These are phyloP conservation scores for Panus rudis DNA, from an alignment of 768 basidiomycete genomes.

Conservation along the genomic window DNA sequence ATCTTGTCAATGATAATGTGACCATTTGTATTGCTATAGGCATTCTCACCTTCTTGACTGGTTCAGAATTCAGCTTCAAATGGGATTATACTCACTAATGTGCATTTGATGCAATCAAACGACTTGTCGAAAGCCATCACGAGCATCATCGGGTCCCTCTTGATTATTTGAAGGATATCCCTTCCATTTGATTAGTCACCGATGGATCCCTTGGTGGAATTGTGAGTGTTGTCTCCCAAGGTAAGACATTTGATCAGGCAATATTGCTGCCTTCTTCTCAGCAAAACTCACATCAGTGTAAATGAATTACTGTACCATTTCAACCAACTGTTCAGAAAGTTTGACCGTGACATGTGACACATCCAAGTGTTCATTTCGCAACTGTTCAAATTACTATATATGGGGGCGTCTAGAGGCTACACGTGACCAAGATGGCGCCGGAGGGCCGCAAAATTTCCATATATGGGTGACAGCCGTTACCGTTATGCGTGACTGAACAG, in stretches of 20 bases:
- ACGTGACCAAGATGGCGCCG: no score
- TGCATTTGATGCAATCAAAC: conserved; percentile 24
- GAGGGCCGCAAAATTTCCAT: no score
- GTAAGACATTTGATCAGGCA: conserved; percentile 8
- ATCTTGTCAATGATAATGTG: conserved; percentile 25
- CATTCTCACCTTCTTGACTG: conserved; percentile 19
- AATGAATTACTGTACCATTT: no score
- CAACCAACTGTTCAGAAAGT: no score
- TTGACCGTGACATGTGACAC: no score
- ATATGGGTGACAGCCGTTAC: no score
- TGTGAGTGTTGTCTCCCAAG: conserved; percentile 16
- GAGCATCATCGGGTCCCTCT: conserved; percentile 12
- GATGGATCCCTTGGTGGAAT: conserved; percentile 18
- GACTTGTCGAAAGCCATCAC: conserved; percentile 10
- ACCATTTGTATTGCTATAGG: conserved; percentile 32
- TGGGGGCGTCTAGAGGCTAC: no score
- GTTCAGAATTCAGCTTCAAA: conserved; percentile 6
- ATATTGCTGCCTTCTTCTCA: conserved; percentile 19
- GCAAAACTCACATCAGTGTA: conserved; percentile 22
- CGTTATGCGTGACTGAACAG: no score
- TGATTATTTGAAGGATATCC: conserved; percentile 17
- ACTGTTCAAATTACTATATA: no score
- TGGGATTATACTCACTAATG: conserved; percentile 24
- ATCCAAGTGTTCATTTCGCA: no score
- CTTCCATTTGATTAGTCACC: conserved; percentile 15